Percentiles rank a stretch among this genome's conserved stretches.
phyloP scores from a whole-genome alignment of 805 yeast genomes.

The Saccharomycopsis sp. region DNA sequence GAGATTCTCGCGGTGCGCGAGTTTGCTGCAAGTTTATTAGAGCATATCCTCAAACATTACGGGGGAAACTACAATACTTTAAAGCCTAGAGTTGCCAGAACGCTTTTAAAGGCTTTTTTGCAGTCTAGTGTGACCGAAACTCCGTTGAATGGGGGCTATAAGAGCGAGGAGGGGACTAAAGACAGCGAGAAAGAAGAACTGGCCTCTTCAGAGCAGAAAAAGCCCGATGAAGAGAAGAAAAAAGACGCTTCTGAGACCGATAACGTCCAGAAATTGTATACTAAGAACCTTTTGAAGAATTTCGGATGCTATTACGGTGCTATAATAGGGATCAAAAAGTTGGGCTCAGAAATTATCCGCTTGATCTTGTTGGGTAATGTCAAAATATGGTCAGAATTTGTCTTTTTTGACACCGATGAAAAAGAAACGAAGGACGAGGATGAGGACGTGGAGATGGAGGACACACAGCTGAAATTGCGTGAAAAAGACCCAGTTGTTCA shows the following conservation, averaged over 20 bases:
- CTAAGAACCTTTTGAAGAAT: slow-evolving; percentile 13
- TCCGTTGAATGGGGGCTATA: neutral
- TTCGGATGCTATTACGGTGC: slow-evolving; percentile 91
- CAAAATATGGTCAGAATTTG: slow-evolving; percentile 67
- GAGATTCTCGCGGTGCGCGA: slow-evolving; percentile 64
- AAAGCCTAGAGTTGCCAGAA: slow-evolving; percentile 90
- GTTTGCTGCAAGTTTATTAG: slow-evolving; percentile 77
- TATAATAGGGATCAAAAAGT: slow-evolving; percentile 69
- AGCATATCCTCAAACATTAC: slow-evolving; percentile 69
- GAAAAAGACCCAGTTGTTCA: slow-evolving; percentile 26
- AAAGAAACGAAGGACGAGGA: slow-evolving; percentile 21
- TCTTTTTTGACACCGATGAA: slow-evolving; percentile 34
- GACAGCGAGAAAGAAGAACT: neutral
- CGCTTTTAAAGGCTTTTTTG: slow-evolving; percentile 82
- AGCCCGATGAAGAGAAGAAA: slow-evolving; percentile 9
- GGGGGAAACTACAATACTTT: slow-evolving; percentile 83
- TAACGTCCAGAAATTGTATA: slow-evolving; percentile 8
- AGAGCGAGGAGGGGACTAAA: slow-evolving; percentile 1
- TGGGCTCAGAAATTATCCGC: slow-evolving; percentile 85
- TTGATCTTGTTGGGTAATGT: slow-evolving; percentile 80
- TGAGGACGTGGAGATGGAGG: slow-evolving; percentile 21
- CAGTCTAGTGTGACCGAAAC: slow-evolving; percentile 58
- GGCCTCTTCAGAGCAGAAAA: neutral
- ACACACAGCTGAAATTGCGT: neutral
- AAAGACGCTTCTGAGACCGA: neutral